Evolutionary conservation across 768 basidiomycete species (phyloP), one percentile per base, ranked within the genome.

Genomic region (Pleurotus cornucopiae): DNA sequence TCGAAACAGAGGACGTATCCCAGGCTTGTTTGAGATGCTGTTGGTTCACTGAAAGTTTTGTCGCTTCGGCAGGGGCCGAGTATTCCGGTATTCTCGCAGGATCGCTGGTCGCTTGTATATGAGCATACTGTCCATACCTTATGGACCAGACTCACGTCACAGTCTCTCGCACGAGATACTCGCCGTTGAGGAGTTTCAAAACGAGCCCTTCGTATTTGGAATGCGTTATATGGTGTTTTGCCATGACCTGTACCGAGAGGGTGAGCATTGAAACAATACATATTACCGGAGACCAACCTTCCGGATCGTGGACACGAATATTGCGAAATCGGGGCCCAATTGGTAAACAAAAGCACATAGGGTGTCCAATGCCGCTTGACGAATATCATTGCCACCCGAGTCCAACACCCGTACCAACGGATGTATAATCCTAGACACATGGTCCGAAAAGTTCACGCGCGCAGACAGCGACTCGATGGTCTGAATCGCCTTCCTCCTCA

Each of bases 11-110:
- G 6, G 90, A 88, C 1, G 85, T 82, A 61, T 97, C 95, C 96
- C 97, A 99, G 0, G 95, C 94, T 63, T 92, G 87, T 69, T 97
- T 98, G 60, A 99, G 80, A 69, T 96, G 92, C 61, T 96, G 94
- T 69, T 98, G 97, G 64, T 99, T 99, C 44, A 98, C 94, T 1
- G 86, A 81, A 73, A 98, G 84, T 73, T 91, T 95, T 26, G 86
- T 85, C 2, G 91, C 83, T 63, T 97, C 96, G 0, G 89, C 86
- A 5, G 88, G 89, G 2, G 85, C 86, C 16, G 89, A 85, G 61
- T 85, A 88, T 62, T 91, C 90, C 2, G 86, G 79, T 2, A 77
- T 71, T 63, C 82, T 86, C 12, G 77, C 73, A 59, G 73, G 83
- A 63, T 91, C 86, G 55, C 74, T 84, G 59, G 77, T 66, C 46